Evolutionary conservation across 352 stramenopile species (phyloP), one percentile per base, ranked within the genome.

Genomic region (Pythium vanterpoolii): DNA sequence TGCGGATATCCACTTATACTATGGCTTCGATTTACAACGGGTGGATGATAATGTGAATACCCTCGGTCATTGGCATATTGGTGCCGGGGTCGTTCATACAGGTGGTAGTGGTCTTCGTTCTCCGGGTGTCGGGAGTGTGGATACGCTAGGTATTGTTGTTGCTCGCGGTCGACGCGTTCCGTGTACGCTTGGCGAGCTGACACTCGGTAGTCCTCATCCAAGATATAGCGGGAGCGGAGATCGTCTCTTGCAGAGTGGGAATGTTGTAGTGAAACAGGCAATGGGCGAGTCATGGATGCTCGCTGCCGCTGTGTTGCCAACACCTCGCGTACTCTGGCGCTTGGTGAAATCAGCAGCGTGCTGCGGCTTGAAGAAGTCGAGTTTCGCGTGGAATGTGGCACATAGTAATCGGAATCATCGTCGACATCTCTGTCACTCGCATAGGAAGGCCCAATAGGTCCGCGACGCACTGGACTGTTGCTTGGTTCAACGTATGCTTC

Each of bases 301-400:
- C 68, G 66, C 38, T 88, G 46, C 27, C 65, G 49, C 5, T 65
- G 59, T 13, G 34, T 50, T 1, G 74, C 70, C 10, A 90, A 39
- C 1, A 74, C 76, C 40, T 84, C 76, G 30, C 80, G 72, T 28
- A 90, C 53, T 51, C 73, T 71, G n/a, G 79, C 77, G 36, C 72
- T 90, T 0, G 77, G 66, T 49, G 80, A 90, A 40, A 90, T 56
- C 10, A 64, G 34, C 13, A 69, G 23, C 0, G 48, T 69, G 33
- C 31, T 45, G 27, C 45, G 52, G 13, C 39, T 58, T 7, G 18
- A 36, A 10, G 45, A 49, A 3, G 36, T 10, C 2, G 31, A 38
- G 43, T 57, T 62, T 48, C 45, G 62, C 8, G 59, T 58, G n/a
- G 62, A 47, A 4, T 48, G 63, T 47, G 69, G 50, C 11, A 66